Evolutionary conservation across 2,329 filamentous ascomycete species (phyloP).

Genomic region (Fonsecaea pugnacius): DNA sequence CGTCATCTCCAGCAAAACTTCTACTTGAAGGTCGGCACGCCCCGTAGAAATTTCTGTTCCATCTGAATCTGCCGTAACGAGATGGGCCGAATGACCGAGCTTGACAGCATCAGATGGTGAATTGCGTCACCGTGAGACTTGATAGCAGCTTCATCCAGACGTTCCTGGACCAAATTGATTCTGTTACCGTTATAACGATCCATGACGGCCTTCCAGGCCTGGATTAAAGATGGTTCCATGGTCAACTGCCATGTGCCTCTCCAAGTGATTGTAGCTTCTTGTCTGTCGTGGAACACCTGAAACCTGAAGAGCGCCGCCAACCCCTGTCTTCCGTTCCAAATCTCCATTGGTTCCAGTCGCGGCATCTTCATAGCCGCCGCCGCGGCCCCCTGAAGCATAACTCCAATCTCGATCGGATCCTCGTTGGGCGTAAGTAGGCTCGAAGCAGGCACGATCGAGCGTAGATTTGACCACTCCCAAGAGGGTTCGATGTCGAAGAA

Average conservation of each 20-base stretch:
- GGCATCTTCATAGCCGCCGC: constrained; percentile 40
- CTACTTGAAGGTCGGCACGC: constrained; percentile 16
- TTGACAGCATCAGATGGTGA: constrained; percentile 38
- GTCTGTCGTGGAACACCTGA: too few relatives aligned
- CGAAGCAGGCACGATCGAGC: constrained; percentile 42
- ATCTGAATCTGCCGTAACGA: constrained; percentile 44
- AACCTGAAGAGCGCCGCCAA: constrained; percentile 19
- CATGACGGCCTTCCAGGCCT: too few relatives aligned
- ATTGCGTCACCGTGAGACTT: constrained; percentile 42
- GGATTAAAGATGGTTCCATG: too few relatives aligned
- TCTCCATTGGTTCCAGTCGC: constrained; percentile 39
- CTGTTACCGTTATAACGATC: not conserved
- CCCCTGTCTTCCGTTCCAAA: constrained; percentile 45
- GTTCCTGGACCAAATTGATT: constrained; percentile 11
- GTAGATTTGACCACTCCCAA: constrained; percentile 43
- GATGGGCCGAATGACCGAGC: constrained; percentile 41
- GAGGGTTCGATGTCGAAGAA: constrained; percentile 40
- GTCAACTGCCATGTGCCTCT: too few relatives aligned
- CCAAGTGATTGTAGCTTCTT: too few relatives aligned
- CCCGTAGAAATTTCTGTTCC: constrained; percentile 24
- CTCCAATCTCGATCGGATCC: too few relatives aligned
- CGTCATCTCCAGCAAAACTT: constrained; percentile 9
- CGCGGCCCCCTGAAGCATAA: constrained; percentile 37
- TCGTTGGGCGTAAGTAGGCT: constrained; percentile 32
- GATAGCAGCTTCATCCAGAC: constrained; percentile 27